Evolutionary conservation across 805 yeast genomes (phyloP).

Genomic region (Kregervanrija pseudodelftensis): DNA sequence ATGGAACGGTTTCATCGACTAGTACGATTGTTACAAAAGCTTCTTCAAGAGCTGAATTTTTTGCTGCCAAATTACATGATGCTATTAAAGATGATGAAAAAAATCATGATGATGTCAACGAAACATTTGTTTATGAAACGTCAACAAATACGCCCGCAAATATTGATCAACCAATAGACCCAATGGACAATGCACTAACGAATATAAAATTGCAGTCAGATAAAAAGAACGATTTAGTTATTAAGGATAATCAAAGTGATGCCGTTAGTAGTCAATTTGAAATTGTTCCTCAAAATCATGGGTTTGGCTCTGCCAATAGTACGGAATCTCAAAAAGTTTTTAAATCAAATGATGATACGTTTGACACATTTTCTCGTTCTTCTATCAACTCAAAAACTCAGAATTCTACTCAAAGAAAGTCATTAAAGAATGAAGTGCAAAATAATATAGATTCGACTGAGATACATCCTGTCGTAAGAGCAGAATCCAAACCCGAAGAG

Average conservation of each 20-base stretch:
- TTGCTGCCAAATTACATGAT: slow-evolving; percentile 90
- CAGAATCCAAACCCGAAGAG: background rate
- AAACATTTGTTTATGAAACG: slow-evolving; percentile 90
- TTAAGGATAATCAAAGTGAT: slow-evolving; percentile 15
- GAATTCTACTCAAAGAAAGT: slow-evolving; percentile 9
- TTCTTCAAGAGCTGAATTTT: slow-evolving; percentile 80
- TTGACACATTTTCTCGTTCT: slow-evolving; percentile 15
- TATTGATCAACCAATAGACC: slow-evolving; percentile 4
- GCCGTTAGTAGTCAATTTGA: slow-evolving; percentile 16
- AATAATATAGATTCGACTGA: background rate
- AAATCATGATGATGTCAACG: slow-evolving; percentile 70
- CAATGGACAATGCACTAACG: background rate
- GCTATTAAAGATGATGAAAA: slow-evolving; percentile 88
- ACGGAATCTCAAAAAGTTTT: slow-evolving; percentile 1
- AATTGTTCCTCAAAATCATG: slow-evolving; percentile 9
- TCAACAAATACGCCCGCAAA: slow-evolving; percentile 20
- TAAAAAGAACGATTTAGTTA: background rate
- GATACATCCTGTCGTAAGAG: slow-evolving; percentile 1
- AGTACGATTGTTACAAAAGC: slow-evolving; percentile 34
- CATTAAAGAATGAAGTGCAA: slow-evolving; percentile 1
- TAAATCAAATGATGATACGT: slow-evolving; percentile 6
- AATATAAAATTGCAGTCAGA: background rate
- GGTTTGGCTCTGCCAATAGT: slow-evolving; percentile 12
- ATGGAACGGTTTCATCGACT: slow-evolving; percentile 21
- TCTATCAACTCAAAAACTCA: slow-evolving; percentile 12